phyloP scores from a whole-genome alignment of 495 filamentous ascomycete genomes.

The Evansstolkia leycettana region DNA sequence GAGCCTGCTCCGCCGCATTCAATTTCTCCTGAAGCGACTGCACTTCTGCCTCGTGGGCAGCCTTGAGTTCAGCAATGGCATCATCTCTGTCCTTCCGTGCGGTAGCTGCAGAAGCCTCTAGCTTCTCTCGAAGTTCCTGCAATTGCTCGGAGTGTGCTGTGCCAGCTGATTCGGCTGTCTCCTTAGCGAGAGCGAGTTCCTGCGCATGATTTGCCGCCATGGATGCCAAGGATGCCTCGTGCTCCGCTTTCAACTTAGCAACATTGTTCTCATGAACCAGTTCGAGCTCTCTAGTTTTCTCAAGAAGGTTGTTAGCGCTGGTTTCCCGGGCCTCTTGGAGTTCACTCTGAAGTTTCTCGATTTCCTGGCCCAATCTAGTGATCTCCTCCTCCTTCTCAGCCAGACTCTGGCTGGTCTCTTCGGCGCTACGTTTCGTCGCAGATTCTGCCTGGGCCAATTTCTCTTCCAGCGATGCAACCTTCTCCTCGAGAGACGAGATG shows the following conservation, averaged over 20 bases:
- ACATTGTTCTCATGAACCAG: slow-evolving; percentile 13
- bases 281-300: slow-evolving; percentile 29
- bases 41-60: slow-evolving; percentile 23
- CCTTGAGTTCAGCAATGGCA: slow-evolving; percentile 24
- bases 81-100: slow-evolving; percentile 18
- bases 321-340: slow-evolving; percentile 21
- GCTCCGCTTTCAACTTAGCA: slow-evolving; percentile 6
- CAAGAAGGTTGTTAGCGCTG: slow-evolving; percentile 16
- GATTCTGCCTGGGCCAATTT: slow-evolving; percentile 26
- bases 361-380: slow-evolving; percentile 20
- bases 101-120: slow-evolving; percentile 24
- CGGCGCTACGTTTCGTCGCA: slow-evolving; percentile 13
- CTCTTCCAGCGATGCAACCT: slow-evolving; percentile 26
- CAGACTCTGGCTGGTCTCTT: slow-evolving; percentile 14
- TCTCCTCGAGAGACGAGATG: slow-evolving; percentile 20
- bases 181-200: slow-evolving; percentile 22
- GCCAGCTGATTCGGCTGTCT: slow-evolving; percentile 20
- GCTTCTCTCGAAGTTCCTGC: slow-evolving; percentile 25
- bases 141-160: slow-evolving; percentile 25
- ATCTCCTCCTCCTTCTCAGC: slow-evolving; percentile 30
- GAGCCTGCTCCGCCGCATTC: slow-evolving; percentile 20
- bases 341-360: slow-evolving; percentile 23
- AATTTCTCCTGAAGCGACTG: slow-evolving; percentile 22
- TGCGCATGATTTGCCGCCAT: slow-evolving; percentile 21
- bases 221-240: slow-evolving; percentile 19